Percentiles rank a stretch among this genome's conserved stretches.
phyloP scores from a whole-genome alignment of 1,284 basidiomycete species.

The Mycocalia duriaeana region DNA sequence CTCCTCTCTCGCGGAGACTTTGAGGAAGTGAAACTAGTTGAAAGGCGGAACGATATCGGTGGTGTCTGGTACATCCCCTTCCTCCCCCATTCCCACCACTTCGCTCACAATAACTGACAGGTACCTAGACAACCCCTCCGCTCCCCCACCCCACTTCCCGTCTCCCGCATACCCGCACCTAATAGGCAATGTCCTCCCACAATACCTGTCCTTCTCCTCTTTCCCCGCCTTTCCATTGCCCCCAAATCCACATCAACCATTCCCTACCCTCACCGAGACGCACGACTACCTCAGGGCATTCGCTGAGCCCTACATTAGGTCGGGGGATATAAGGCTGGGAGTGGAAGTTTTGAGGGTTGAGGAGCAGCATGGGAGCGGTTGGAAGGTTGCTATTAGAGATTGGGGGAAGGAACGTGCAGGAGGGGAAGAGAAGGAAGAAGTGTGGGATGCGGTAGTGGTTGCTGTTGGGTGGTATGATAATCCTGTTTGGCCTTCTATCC shows the following conservation, averaged over 20 bases:
- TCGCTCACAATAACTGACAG: slow-evolving; percentile 13
- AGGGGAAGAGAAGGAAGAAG: slow-evolving; percentile 39
- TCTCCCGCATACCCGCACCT: slow-evolving; percentile 41
- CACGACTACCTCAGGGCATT: slow-evolving; percentile 35
- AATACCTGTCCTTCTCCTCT: slow-evolving; percentile 39
- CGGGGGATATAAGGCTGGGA: slow-evolving; percentile 32
- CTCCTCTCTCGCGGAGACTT: slow-evolving; percentile 32
- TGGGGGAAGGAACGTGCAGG: slow-evolving; percentile 30
- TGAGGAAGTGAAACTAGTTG: slow-evolving; percentile 36
- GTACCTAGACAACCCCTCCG: slow-evolving; percentile 23
- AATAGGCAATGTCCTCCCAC: slow-evolving; percentile 44
- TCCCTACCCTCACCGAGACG: slow-evolving; percentile 39
- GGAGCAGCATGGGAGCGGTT: slow-evolving; percentile 29
- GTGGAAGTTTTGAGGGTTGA: slow-evolving; percentile 34
- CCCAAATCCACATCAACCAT: slow-evolving; percentile 31
- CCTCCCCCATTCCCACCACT: neutral
- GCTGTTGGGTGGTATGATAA: slow-evolving; percentile 41
- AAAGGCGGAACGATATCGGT: slow-evolving; percentile 39
- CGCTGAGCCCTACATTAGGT: slow-evolving; percentile 27
- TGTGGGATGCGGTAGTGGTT: slow-evolving; percentile 42
- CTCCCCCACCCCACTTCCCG: slow-evolving; percentile 28
- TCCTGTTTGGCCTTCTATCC: slow-evolving; percentile 35
- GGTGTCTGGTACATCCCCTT: slow-evolving; percentile 36
- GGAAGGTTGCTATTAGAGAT: slow-evolving; percentile 35
- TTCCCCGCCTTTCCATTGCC: slow-evolving; percentile 19